Evolutionary conservation across 495 filamentous ascomycete species (phyloP).

Genomic region (Symbiotaphrina buchneri): DNA sequence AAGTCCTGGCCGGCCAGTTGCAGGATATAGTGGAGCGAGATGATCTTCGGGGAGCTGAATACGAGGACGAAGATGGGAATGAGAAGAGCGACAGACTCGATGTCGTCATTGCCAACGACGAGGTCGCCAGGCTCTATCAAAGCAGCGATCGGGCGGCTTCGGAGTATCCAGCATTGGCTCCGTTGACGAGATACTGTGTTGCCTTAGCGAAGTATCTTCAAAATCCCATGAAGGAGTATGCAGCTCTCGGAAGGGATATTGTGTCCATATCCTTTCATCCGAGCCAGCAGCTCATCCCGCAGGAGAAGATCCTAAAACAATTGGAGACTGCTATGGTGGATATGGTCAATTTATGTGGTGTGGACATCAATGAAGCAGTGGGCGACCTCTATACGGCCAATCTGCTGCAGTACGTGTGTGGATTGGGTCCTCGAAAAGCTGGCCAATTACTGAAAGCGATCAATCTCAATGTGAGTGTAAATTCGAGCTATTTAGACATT

Average conservation of each 20-base stretch:
- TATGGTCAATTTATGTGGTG: slow-evolving; percentile 90
- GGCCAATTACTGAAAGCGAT: slow-evolving; percentile 73
- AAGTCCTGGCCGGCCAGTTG: slow-evolving; percentile 59
- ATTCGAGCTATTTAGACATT: background rate
- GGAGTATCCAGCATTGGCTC: slow-evolving; percentile 58
- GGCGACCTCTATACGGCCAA: slow-evolving; percentile 57
- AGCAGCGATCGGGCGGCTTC: slow-evolving; percentile 58
- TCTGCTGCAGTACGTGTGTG: slow-evolving; percentile 76
- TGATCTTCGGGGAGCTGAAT: slow-evolving; percentile 49
- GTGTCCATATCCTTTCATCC: slow-evolving; percentile 70
- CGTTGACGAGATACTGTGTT: slow-evolving; percentile 70
- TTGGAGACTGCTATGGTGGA: slow-evolving; percentile 91
- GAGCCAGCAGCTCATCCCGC: slow-evolving; percentile 67
- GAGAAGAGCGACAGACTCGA: slow-evolving; percentile 57
- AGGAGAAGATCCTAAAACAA: slow-evolving; percentile 63
- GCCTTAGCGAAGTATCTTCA: slow-evolving; percentile 78
- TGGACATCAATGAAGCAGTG: slow-evolving; percentile 83
- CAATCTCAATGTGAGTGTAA: slow-evolving; percentile 34
- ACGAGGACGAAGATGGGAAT: slow-evolving; percentile 37
- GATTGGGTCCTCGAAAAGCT: slow-evolving; percentile 83
- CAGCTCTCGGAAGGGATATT: slow-evolving; percentile 70
- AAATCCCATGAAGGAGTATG: slow-evolving; percentile 88
- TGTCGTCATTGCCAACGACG: slow-evolving; percentile 82
- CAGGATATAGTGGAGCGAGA: slow-evolving; percentile 51
- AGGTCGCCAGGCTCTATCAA: slow-evolving; percentile 85